Evolutionary conservation across 768 basidiomycete species (phyloP), one percentile per base, ranked within the genome.

Genomic region (Boletus pseudopeckii): DNA sequence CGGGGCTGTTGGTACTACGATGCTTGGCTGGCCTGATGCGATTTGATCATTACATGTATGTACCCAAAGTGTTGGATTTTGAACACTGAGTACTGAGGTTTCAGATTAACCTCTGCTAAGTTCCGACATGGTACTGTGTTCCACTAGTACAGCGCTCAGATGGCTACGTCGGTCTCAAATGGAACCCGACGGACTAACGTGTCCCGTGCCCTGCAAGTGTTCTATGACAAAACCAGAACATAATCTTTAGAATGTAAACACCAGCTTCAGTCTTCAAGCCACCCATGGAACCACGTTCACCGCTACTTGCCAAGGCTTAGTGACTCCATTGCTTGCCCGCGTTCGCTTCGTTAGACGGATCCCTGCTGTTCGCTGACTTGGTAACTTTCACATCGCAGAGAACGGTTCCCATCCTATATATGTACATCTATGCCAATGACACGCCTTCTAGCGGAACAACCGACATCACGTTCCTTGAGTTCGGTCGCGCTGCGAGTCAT

Each of bases 401-500:
- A 70, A 68, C 33, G 24, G 56, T 0, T 45, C 40, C 4, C 36
- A 50, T 13, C 47, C 66, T 5, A 28, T 55, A 7, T 9, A 8
- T 28, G 8, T 63, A 53, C 10, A 50, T 59, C n/a, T 70, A 58
- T 15, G 17, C 55, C 0, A 33, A 63, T 52, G 48, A 64, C 6
- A 37, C 43, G 28, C 14, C 18, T 15, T 62, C 40, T 47, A n/a
- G 34, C 20, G 36, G n/a, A 18, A 55, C 55, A 24, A 55, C 58
- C 11, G 36, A 61, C 13, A 59, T 70, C 24, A 45, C 56, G 0
- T 60, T 52, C 44, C 55, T 66, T 4, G 68, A 70, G 40, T 68
- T 68, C 3, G 63, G 56, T 48, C 66, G 62, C n/a, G 73, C 69
- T 0, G 57, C 60, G 24, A 26, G 24, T 40, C 69, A 72, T 39